Evolutionary conservation across 169 alveolate genomes (phyloP).

Genomic region (Cyclospora cayetanensis): DNA sequence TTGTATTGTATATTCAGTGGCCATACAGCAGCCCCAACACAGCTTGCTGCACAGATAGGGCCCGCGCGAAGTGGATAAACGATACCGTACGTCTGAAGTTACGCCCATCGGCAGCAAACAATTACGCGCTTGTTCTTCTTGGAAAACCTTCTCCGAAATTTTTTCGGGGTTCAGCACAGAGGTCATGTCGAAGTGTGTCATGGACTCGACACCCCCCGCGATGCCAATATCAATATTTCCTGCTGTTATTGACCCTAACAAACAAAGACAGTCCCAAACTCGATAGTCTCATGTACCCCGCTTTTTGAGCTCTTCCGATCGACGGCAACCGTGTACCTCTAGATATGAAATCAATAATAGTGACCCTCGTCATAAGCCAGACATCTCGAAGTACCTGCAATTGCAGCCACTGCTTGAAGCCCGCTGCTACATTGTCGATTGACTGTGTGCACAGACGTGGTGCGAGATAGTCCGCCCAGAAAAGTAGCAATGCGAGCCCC

Average conservation of each 20-base stretch:
- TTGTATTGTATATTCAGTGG: background rate
- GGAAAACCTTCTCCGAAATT: constrained; percentile 84
- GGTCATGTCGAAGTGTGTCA: constrained; percentile 90
- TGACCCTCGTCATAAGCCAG: background rate
- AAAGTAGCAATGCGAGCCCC: constrained; percentile 85
- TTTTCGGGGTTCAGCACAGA: constrained; percentile 87
- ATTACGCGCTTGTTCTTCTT: constrained; percentile 87
- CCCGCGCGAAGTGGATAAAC: too few species aligned
- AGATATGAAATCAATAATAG: too few species aligned
- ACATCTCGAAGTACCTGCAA: constrained; percentile 75
- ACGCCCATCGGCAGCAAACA: constrained; percentile 94
- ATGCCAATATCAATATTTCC: constrained; percentile 86
- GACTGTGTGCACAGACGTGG: constrained; percentile 82
- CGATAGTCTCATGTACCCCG: background rate
- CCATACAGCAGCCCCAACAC: background rate
- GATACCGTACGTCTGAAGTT: constrained; percentile 85
- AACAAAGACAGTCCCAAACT: background rate
- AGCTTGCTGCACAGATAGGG: too few species aligned
- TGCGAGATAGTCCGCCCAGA: constrained; percentile 86
- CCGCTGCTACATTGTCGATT: constrained; percentile 95
- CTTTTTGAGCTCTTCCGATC: background rate
- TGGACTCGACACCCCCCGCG: constrained; percentile 95
- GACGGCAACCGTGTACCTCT: too few species aligned
- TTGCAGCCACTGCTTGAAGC: constrained; percentile 88
- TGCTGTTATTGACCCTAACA: background rate